phyloP scores from a whole-genome alignment of 2,329 filamentous ascomycete genomes.

The Zymoseptoria pseudotritici region DNA sequence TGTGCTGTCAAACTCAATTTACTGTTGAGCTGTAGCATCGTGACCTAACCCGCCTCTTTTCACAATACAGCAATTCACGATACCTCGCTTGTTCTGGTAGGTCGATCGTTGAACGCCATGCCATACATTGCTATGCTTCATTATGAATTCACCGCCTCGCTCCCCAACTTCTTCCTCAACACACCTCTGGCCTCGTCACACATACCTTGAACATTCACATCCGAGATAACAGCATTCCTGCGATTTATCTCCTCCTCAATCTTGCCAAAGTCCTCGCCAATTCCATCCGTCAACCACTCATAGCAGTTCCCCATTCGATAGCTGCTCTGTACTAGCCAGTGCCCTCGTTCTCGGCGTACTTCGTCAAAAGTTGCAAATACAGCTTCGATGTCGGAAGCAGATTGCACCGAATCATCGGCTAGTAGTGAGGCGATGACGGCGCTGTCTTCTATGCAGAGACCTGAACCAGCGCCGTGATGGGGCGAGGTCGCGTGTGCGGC shows the following conservation, averaged over 20 bases:
- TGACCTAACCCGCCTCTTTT: not conserved
- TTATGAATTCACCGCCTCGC: not conserved
- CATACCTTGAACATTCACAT: constrained; percentile 18
- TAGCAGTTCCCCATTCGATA: constrained; percentile 35
- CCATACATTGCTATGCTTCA: not conserved
- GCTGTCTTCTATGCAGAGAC: constrained; percentile 26
- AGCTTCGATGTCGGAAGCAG: constrained; percentile 20
- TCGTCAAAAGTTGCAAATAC: constrained; percentile 36
- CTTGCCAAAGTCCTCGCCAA: constrained; percentile 14
- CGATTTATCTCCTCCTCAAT: constrained; percentile 19
- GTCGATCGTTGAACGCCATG: not conserved
- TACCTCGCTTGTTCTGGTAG: too few species aligned
- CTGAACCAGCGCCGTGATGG: constrained; percentile 33
- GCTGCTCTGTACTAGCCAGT: constrained; percentile 39
- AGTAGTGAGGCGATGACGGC: constrained; percentile 24
- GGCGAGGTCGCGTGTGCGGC: constrained; percentile 37
- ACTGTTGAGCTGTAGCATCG: not conserved
- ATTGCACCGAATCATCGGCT: constrained; percentile 12
- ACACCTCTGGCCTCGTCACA: constrained; percentile 12
- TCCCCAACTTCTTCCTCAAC: constrained; percentile 8
- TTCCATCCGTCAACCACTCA: constrained; percentile 25
- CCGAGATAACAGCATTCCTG: constrained; percentile 16
- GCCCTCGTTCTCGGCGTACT: constrained; percentile 35
- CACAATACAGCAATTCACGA: not conserved
- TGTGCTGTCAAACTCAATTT: not conserved